Conservation (phyloP, 345 rosid genomes). For the Aethionema arabicum region DNA sequence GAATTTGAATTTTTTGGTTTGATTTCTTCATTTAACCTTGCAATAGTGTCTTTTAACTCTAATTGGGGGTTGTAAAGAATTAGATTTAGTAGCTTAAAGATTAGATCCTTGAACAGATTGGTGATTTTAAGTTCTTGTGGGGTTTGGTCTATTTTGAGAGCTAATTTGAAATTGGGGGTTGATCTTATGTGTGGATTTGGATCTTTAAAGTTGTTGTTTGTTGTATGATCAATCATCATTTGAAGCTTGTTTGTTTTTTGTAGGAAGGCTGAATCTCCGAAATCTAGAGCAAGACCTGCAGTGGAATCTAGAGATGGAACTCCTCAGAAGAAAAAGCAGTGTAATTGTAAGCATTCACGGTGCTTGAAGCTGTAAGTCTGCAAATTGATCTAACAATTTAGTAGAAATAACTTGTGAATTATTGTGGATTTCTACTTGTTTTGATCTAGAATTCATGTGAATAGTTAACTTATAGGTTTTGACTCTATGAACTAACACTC, state of each 20-base stretch:
- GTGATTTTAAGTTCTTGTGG: background rate
- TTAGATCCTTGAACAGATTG: conserved; percentile 3
- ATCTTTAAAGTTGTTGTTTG: conserved; percentile 6
- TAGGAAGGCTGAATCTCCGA: conserved; percentile 90
- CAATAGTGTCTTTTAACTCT: background rate
- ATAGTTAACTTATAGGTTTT: no score
- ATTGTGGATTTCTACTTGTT: no score
- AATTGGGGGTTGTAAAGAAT: background rate
- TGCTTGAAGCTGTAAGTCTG: conserved; percentile 92
- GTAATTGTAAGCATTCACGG: conserved; percentile 96
- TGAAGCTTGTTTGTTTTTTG: conserved; percentile 9
- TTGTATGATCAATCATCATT: background rate
- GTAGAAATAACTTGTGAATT: no score
- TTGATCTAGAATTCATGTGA: no score
- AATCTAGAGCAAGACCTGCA: conserved; percentile 60
- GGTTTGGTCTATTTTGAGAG: background rate
- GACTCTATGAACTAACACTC: no score
- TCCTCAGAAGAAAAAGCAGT: conserved; percentile 92
- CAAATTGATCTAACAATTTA: background rate
- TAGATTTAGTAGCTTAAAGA: conserved; percentile 15
- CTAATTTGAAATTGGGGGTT: background rate
- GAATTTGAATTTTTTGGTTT: conserved; percentile 14
- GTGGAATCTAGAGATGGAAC: conserved; percentile 79
- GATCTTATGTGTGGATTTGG: background rate
- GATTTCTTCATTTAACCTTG: background rate